These are phyloP conservation scores for Diplosphaera chodatii DNA, from an alignment of 139 green algal species.

Conservation along the genomic window DNA sequence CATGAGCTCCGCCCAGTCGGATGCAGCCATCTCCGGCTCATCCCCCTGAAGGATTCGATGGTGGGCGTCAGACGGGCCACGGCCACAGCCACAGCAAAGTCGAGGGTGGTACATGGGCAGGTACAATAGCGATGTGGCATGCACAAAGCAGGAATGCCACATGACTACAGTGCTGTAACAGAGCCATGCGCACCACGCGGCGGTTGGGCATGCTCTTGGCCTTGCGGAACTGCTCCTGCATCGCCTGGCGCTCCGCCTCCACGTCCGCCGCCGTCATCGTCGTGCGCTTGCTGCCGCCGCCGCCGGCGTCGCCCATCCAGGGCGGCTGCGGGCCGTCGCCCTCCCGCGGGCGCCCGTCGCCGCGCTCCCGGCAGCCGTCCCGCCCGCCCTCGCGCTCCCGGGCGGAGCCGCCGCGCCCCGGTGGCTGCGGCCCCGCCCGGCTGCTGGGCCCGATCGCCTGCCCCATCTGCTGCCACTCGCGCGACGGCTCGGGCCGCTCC, in stretches of 20 bases:
- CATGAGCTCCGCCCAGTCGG: neutral
- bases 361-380: too few relatives aligned
- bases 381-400: too few relatives aligned
- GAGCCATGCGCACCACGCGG: neutral
- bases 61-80: too few relatives aligned
- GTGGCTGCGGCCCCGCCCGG: too few relatives aligned
- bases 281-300: neutral
- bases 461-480: conserved; percentile 1
- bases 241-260: conserved; percentile 31
- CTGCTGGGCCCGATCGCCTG: neutral
- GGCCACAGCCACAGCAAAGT: too few relatives aligned
- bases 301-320: neutral
- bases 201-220: too few relatives aligned
- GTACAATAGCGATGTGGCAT: too few relatives aligned
- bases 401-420: too few relatives aligned
- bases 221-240: conserved; percentile 25
- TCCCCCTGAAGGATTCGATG: neutral
- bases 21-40: neutral
- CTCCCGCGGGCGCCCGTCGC: neutral
- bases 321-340: too few relatives aligned
- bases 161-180: too few relatives aligned
- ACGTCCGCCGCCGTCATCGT: conserved; percentile 29
- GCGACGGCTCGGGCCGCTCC: neutral
- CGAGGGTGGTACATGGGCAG: too few relatives aligned
- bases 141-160: too few relatives aligned